phyloP scores from a whole-genome alignment of 106 monocot species.

The Dioscorea zingiberensis region DNA sequence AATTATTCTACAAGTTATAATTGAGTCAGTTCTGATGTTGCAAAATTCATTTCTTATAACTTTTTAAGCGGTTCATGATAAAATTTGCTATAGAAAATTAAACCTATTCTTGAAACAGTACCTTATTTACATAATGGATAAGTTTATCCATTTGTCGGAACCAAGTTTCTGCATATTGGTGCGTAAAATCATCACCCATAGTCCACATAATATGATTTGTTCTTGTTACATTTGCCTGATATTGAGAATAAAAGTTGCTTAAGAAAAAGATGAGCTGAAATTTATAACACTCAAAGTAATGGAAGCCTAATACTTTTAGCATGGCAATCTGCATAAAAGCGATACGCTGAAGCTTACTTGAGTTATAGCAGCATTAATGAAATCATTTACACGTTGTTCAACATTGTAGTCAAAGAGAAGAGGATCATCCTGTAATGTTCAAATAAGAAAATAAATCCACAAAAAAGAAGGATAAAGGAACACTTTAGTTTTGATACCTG shows the following conservation, averaged over 20 bases:
- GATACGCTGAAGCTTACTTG: slow-evolving; percentile 25
- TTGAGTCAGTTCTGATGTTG: too few relatives aligned
- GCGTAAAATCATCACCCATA: slow-evolving; percentile 59
- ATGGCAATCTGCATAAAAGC: background rate
- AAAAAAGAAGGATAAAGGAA: background rate
- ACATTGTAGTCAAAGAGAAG: slow-evolving; percentile 75
- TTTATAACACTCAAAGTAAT: too few relatives aligned
- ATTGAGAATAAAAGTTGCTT: background rate
- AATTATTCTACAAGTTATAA: too few relatives aligned
- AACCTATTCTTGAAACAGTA: background rate
- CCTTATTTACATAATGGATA: slow-evolving; percentile 67
- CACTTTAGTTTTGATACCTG: slow-evolving; percentile 7
- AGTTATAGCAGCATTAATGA: slow-evolving; percentile 51
- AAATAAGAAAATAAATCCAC: background rate
- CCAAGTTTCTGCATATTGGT: slow-evolving; percentile 66
- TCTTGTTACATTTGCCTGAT: slow-evolving; percentile 50
- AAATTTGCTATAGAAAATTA: too few relatives aligned
- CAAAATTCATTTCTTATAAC: too few relatives aligned
- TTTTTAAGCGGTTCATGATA: too few relatives aligned
- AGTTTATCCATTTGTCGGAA: slow-evolving; percentile 62
- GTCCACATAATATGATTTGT: slow-evolving; percentile 76
- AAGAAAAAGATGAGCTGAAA: background rate
- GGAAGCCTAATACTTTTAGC: background rate
- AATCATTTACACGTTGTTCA: slow-evolving; percentile 75
- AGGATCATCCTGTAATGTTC: slow-evolving; percentile 43